Evolutionary conservation across 1,284 basidiomycete species (phyloP), one percentile per base, ranked within the genome.

Genomic region (Naganishia albida): DNA sequence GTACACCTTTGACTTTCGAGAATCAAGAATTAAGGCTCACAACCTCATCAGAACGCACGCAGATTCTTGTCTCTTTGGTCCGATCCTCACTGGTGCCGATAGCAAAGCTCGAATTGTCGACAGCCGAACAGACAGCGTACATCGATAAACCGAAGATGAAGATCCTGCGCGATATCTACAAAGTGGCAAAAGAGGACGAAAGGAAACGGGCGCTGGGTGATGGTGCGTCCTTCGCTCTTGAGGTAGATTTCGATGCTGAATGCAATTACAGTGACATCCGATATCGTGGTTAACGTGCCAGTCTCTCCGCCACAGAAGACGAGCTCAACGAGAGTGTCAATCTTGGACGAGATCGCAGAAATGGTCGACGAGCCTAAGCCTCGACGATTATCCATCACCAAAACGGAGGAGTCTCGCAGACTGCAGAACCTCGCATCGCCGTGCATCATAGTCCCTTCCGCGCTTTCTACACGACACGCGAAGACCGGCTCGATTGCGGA

Each of bases 101-200:
- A 42, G 49, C 68, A 62, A 56, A 64, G 67, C 42, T 64, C 60
- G 30, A 64, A 50, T n/a, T 69, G 13, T 78, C 68, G 69, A 72
- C 62, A 77, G 83, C 49, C n/a, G 80, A 82, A 62, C 76, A 80
- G 25, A 76, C 75, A 16, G 80, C 80, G 10, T 76, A 75, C 64
- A 83, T 83, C 64, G 78, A 79, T 28, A 75, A 76, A 3, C 78
- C 81, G 40, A 80, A 80, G 65, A 76, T 81, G 54, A 74, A 73
- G 25, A 76, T 82, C 65, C 70, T 83, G 4, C 77, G 80, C 53
- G 82, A 83, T 67, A 77, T 84, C 25, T 83, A 83, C 72, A 73
- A 78, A 49, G 78, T 83, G n/a, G 82, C 81, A 39, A 77, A 71
- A 69, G 77, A 80, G 62, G 79, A 79, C 62, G 78, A 80, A 70